Base-by-base conservation (phyloP, 2,329 filamentous ascomycete species). In the Cytospora piceae region DNA sequence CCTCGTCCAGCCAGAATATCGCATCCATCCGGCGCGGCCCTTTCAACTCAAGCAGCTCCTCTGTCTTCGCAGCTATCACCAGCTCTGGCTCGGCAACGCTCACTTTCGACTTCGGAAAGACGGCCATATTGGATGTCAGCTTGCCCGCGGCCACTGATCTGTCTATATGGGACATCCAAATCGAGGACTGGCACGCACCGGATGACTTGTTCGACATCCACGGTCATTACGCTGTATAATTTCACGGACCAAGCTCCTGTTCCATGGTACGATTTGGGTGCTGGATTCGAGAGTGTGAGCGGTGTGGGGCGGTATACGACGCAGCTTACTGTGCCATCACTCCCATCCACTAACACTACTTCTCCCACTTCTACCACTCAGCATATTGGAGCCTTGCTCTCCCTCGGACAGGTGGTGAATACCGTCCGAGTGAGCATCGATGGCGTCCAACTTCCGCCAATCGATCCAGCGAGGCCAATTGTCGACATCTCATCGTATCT, bases 391-490 rank as follows among this genome's bases (percentile, higher is more conserved):
- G 65, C 65, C 15, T 12, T 67, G 6, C 34, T 67, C 17, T 63
- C 62, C 17, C 61, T 67, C 15, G 65, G 61, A 1, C 56, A 51
- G 3, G 46, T 64, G 6, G 52, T 64, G 7, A 58, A 67, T 24
- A 67, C 65, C 27, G 42, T 63, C 4, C 61, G 65, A 31, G 54
- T 59, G 32, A 60, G 56, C n/a, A 58, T 67, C 52, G 62, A 67
- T 42, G 65, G 61, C 15, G 29, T 60, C 24, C 32, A 58, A 29
- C 39, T 64, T 2, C 42, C 61, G 4, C 65, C 65, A 20, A 58
- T 67, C 20, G 65, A 67, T 32, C 65, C 57, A 27, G 54, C 42
- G 15, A 55, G 61, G 34, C 51, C 65, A 17, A 37, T 54, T n/a
- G 57, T 54, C 14, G 61, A 67, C 12, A 34, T 67, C 6, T 63